Evolutionary conservation across 352 stramenopile genomes (phyloP).

Genomic region (Globisporangium polare): DNA sequence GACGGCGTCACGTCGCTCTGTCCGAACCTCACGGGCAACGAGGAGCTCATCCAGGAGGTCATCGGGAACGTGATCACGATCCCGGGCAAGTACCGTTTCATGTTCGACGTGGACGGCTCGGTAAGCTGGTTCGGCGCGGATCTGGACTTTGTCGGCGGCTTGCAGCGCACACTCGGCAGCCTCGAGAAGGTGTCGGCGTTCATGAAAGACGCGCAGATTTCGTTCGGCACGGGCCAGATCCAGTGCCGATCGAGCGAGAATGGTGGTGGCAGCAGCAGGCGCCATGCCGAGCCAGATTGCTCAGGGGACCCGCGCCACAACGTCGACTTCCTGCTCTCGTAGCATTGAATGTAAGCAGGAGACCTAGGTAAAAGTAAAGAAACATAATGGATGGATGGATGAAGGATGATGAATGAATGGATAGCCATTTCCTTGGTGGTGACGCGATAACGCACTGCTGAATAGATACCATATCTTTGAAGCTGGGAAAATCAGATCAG

Average conservation of each 20-base stretch:
- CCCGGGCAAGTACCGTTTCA: constrained; percentile 44
- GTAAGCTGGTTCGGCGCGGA: constrained; percentile 58
- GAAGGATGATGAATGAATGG: not conserved
- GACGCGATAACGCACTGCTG: not conserved
- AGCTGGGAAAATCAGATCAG: not conserved
- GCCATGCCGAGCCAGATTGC: not conserved
- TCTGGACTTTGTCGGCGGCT: constrained; percentile 47
- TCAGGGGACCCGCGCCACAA: constrained; percentile 20
- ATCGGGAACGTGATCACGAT: constrained; percentile 36
- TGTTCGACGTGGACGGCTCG: constrained; percentile 37
- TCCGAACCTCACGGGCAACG: constrained; percentile 30
- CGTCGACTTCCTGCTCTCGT: constrained; percentile 42
- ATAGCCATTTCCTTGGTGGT: too few species aligned
- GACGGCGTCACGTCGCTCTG: constrained; percentile 42
- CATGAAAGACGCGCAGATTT: constrained; percentile 43
- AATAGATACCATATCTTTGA: not conserved
- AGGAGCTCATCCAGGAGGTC: constrained; percentile 49
- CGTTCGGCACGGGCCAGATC: constrained; percentile 54
- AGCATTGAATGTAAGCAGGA: constrained; percentile 6
- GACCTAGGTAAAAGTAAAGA: not conserved
- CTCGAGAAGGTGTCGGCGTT: constrained; percentile 39
- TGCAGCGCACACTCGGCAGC: constrained; percentile 40
- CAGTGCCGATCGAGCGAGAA: constrained; percentile 1
- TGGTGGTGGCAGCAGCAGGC: not conserved
- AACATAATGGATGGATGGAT: not conserved